Conservation (phyloP, 257 asterid genomes). For the Avicennia marina region DNA sequence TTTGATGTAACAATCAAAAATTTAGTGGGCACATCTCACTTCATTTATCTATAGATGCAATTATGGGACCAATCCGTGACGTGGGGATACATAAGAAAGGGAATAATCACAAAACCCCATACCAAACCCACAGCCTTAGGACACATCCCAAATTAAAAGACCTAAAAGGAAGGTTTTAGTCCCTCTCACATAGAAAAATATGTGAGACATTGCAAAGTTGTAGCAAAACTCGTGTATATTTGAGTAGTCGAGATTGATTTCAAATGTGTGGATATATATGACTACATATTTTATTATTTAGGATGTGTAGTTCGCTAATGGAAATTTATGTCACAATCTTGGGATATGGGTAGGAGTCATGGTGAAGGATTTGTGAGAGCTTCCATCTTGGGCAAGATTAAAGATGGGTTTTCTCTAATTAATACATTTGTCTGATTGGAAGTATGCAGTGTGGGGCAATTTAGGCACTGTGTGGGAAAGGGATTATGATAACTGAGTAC, state of each 20-base stretch:
- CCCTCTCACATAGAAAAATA: conserved; percentile 36
- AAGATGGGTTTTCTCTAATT: conserved; percentile 33
- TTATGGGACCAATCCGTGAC: conserved; percentile 20
- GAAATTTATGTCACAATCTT: too few relatives aligned
- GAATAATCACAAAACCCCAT: conserved; percentile 21
- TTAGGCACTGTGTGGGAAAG: conserved; percentile 33
- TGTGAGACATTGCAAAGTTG: too few relatives aligned
- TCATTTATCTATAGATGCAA: conserved; percentile 26
- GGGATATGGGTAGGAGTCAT: neutral
- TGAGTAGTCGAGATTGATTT: too few relatives aligned
- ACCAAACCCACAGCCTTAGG: conserved; percentile 33
- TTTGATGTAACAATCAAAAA: conserved; percentile 30
- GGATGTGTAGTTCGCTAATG: too few relatives aligned
- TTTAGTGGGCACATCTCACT: conserved; percentile 22
- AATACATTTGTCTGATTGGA: conserved; percentile 36
- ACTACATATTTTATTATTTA: too few relatives aligned
- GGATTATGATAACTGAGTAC: conserved; percentile 3
- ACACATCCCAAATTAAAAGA: conserved; percentile 33
- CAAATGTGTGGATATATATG: too few relatives aligned
- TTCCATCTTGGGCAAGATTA: conserved; percentile 25
- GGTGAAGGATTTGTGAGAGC: conserved; percentile 14
- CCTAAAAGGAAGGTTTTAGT: conserved; percentile 31
- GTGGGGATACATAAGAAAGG: conserved; percentile 16
- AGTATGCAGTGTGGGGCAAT: conserved; percentile 34
- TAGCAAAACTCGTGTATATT: too few relatives aligned